phyloP scores from a whole-genome alignment of 2,329 filamentous ascomycete genomes.

The Aureobasidium melanogenum region DNA sequence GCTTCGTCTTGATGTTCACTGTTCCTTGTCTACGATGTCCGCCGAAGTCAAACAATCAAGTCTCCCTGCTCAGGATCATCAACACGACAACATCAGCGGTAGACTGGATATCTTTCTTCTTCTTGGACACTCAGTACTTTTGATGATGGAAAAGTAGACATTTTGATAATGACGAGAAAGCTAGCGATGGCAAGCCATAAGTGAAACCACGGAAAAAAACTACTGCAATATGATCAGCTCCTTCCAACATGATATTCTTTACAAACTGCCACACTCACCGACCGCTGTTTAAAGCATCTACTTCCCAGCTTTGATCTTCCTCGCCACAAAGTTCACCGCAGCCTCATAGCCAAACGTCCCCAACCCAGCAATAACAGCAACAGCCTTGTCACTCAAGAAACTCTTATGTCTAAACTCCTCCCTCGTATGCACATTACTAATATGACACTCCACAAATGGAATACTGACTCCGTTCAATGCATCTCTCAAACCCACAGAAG shows the following conservation, averaged over 20 bases:
- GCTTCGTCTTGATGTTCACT: too few species aligned
- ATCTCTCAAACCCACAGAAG: conserved; percentile 66
- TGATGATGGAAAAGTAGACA: not conserved
- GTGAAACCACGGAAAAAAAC: too few species aligned
- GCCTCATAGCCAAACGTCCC: conserved; percentile 39
- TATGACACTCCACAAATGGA: conserved; percentile 70
- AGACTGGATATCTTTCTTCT: too few species aligned
- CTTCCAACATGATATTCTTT: not conserved
- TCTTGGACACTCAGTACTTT: too few species aligned
- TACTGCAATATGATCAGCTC: not conserved
- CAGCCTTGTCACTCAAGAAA: conserved; percentile 67
- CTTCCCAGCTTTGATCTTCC: conserved; percentile 9
- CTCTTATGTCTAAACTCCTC: conserved; percentile 62
- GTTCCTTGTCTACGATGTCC: too few species aligned
- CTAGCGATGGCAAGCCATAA: not conserved
- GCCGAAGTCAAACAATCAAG: too few species aligned
- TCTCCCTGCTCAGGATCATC: too few species aligned
- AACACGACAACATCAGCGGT: too few species aligned
- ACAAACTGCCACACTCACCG: not conserved
- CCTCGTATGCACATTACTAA: conserved; percentile 64
- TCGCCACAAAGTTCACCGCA: conserved; percentile 35
- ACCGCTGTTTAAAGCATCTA: not conserved
- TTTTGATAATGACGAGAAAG: not conserved
- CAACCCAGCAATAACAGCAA: conserved; percentile 63
- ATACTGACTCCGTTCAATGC: conserved; percentile 59